Percentiles rank a stretch among this genome's conserved stretches.
These are phyloP conservation scores for Astragalus glycyphyllos DNA, from an alignment of 306 rosid species.

Conservation along the genomic window DNA sequence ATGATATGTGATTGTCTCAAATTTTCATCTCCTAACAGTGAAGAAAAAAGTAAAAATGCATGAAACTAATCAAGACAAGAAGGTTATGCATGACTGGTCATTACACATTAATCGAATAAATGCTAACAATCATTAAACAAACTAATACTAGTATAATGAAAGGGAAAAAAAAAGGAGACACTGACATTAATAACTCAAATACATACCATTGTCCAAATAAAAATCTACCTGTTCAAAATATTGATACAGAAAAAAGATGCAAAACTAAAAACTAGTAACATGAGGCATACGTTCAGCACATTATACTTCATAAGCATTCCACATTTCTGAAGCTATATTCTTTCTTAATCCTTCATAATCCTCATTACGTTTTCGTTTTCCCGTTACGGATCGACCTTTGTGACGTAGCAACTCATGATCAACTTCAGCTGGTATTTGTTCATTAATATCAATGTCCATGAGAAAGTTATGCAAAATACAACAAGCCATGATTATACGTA, in stretches of 20 bases:
- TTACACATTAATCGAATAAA: too few relatives aligned
- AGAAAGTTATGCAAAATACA: conserved; percentile 7
- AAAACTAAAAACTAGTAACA: neutral
- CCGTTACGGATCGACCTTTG: neutral
- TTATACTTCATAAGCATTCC: neutral
- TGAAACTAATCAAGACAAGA: too few relatives aligned
- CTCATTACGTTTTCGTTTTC: neutral
- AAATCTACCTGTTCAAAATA: neutral
- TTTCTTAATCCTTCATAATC: neutral
- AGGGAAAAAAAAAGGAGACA: too few relatives aligned
- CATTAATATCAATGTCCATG: neutral
- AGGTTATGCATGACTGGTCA: too few relatives aligned
- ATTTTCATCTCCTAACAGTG: neutral
- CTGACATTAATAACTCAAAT: neutral
- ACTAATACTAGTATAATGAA: neutral
- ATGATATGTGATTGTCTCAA: neutral
- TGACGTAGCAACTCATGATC: neutral
- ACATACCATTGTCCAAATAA: neutral
- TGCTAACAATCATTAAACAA: too few relatives aligned
- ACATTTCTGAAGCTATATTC: neutral
- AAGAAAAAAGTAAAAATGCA: too few relatives aligned
- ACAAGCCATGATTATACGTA: neutral
- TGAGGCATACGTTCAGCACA: neutral
- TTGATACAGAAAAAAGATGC: neutral
- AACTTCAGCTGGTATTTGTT: neutral